phyloP scores from a whole-genome alignment of 495 filamentous ascomycete genomes.

The Darksidea phi region DNA sequence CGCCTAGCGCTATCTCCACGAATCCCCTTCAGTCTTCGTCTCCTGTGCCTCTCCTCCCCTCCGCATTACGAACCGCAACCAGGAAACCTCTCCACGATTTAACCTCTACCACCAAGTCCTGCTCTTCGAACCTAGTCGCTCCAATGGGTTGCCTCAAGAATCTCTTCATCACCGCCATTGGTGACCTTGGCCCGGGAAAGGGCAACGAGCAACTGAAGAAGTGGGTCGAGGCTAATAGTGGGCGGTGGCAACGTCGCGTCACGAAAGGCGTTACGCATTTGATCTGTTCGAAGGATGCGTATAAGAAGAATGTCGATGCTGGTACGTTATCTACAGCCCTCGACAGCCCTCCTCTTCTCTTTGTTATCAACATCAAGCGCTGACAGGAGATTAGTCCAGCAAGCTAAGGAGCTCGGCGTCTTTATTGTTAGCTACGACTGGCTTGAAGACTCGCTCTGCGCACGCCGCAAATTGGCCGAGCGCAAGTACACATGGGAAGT shows the following conservation, averaged over 20 bases:
- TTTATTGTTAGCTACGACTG: slow-evolving; percentile 63
- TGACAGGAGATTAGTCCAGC: slow-evolving; percentile 14
- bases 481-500: slow-evolving; percentile 49
- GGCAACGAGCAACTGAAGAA: slow-evolving; percentile 48
- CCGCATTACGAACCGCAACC: neutral
- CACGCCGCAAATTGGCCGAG: slow-evolving; percentile 44
- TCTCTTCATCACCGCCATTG: slow-evolving; percentile 43
- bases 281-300: slow-evolving; percentile 55
- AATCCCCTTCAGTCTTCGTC: too few relatives aligned
- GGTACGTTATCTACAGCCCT: slow-evolving; percentile 44
- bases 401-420: slow-evolving; percentile 45
- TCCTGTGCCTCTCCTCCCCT: too few relatives aligned
- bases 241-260: slow-evolving; percentile 47
- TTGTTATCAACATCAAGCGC: too few relatives aligned
- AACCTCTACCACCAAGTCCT: slow-evolving; percentile 1
- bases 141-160: slow-evolving; percentile 36
- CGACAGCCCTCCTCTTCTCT: neutral
- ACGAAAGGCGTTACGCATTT: slow-evolving; percentile 55
- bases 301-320: slow-evolving; percentile 45
- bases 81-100: neutral
- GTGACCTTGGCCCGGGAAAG: slow-evolving; percentile 46
- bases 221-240: slow-evolving; percentile 59
- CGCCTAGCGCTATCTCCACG: too few relatives aligned
- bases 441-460: slow-evolving; percentile 56
- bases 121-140: neutral